These are phyloP conservation scores for Globisporangium paddicum DNA, from an alignment of 352 stramenopile genomes.

Conservation along the genomic window DNA sequence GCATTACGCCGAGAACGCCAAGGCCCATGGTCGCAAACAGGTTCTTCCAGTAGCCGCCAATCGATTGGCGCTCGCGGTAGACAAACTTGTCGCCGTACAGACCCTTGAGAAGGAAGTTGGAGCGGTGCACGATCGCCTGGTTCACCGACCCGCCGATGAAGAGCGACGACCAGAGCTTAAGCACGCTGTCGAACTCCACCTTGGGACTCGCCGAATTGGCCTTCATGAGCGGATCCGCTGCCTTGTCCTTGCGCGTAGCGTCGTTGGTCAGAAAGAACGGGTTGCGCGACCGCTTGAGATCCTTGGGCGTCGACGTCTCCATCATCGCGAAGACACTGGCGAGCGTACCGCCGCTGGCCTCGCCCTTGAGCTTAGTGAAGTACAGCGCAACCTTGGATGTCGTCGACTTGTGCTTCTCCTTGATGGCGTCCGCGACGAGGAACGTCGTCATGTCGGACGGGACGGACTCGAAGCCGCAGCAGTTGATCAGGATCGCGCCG, in stretches of 20 bases:
- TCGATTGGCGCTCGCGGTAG: slow-evolving; percentile 57
- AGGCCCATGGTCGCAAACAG: not conserved
- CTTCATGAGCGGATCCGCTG: slow-evolving; percentile 19
- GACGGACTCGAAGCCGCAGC: slow-evolving; percentile 89
- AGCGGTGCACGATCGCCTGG: slow-evolving; percentile 70
- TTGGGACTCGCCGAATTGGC: slow-evolving; percentile 29
- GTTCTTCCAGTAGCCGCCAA: slow-evolving; percentile 28
- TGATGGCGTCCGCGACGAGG: slow-evolving; percentile 65
- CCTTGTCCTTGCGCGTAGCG: slow-evolving; percentile 30
- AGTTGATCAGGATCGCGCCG: slow-evolving; percentile 81
- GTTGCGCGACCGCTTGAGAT: slow-evolving; percentile 33
- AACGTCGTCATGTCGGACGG: slow-evolving; percentile 82
- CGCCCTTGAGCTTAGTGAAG: slow-evolving; percentile 42
- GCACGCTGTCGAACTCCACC: slow-evolving; percentile 66
- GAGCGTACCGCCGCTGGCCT: slow-evolving; percentile 58
- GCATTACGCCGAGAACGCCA: slow-evolving; percentile 26
- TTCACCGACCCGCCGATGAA: slow-evolving; percentile 86
- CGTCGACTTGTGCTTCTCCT: slow-evolving; percentile 33
- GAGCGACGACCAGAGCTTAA: slow-evolving; percentile 51
- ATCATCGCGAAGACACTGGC: slow-evolving; percentile 53
- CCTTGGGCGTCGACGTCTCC: slow-evolving; percentile 38
- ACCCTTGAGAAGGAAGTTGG: slow-evolving; percentile 49
- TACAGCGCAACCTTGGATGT: slow-evolving; percentile 41
- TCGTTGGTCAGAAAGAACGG: slow-evolving; percentile 62
- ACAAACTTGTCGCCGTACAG: slow-evolving; percentile 60